Base-by-base conservation (phyloP, 768 basidiomycete genomes). In the Termitomyces sp. region DNA sequence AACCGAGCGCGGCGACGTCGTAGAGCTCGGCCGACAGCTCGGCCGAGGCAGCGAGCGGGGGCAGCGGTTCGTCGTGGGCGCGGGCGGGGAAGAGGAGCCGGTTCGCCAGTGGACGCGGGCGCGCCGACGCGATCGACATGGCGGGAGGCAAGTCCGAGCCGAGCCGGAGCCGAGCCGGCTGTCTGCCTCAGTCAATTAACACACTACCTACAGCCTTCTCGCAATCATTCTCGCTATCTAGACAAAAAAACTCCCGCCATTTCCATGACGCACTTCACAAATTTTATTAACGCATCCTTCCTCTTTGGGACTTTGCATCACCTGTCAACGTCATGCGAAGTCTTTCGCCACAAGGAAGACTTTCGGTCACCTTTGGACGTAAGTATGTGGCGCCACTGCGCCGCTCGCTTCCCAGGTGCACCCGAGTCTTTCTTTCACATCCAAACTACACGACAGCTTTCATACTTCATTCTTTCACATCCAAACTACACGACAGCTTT, bases 1-100 rank as follows among this genome's bases (percentile, higher is more conserved):
- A 79, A 10, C 86, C 81, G 59, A 93, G 86, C 0, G 93, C 91
- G 35, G 93, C 77, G 59, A 93, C 78, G 71, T 93, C 88, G 67
- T 93, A 93, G 5, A 89, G 71, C 67, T 89, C 88, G 5, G 79
- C 76, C 57, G 82, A 79, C 59, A 94, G 81, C 50, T 89, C 85
- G 26, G 78, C 76, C 0, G 79, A 72, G 9, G 75, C 75, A 13
- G 67, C 57, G 0, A 76, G 72, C 0, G 80, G 72, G 30, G 74
- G 69, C 58, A 89, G 79, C 18, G 82, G 71, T 33, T 73, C 71
- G 53, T 77, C 76, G 10, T 75, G 61, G 28, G 77, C 71, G 30
- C 76, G 71, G 13, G 79, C 63, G 7, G 86, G 87, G 67, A 91
- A 89, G 51, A 90, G 80, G 12, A 90, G 82, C 18, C 89, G 85